Percentiles rank a stretch among this genome's conserved stretches.
phyloP scores from a whole-genome alignment of 306 rosid genomes.

The Ceratonia siliqua region DNA sequence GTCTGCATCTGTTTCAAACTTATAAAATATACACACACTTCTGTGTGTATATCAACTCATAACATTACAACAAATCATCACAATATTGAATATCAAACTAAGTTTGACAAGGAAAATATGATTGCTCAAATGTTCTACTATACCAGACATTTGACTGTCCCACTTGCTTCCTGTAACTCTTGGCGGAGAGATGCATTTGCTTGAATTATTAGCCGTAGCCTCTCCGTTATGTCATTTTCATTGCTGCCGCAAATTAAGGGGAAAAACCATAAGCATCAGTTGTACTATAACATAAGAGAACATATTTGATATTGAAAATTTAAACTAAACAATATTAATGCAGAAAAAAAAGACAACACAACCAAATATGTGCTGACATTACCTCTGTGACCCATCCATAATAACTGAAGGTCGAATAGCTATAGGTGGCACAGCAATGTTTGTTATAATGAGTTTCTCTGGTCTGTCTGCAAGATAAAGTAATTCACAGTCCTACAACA shows the following conservation, averaged over 20 bases:
- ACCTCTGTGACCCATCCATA: conserved; percentile 80
- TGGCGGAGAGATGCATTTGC: conserved; percentile 58
- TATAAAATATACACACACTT: neutral
- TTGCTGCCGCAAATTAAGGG: conserved; percentile 58
- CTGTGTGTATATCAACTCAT: conserved; percentile 5
- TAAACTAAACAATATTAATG: conserved; percentile 23
- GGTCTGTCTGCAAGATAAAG: conserved; percentile 78
- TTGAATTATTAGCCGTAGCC: conserved; percentile 68
- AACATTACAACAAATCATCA: conserved; percentile 15
- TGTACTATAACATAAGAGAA: neutral
- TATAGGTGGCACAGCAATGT: conserved; percentile 81
- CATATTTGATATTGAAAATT: conserved; percentile 1
- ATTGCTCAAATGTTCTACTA: conserved; percentile 29
- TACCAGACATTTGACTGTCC: conserved; percentile 61
- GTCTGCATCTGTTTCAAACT: neutral
- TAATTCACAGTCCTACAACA: conserved; percentile 81
- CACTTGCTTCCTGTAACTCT: conserved; percentile 51
- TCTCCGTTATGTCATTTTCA: conserved; percentile 92
- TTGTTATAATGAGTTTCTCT: conserved; percentile 71
- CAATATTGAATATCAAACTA: conserved; percentile 24
- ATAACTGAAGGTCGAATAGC: conserved; percentile 91
- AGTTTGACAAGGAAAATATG: conserved; percentile 16
- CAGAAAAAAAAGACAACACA: conserved; percentile 3
- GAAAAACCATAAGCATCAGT: conserved; percentile 26
- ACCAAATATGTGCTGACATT: conserved; percentile 23